Conservation (phyloP, 192 early-diverging fungal genomes). For the Linnemannia exigua region DNA sequence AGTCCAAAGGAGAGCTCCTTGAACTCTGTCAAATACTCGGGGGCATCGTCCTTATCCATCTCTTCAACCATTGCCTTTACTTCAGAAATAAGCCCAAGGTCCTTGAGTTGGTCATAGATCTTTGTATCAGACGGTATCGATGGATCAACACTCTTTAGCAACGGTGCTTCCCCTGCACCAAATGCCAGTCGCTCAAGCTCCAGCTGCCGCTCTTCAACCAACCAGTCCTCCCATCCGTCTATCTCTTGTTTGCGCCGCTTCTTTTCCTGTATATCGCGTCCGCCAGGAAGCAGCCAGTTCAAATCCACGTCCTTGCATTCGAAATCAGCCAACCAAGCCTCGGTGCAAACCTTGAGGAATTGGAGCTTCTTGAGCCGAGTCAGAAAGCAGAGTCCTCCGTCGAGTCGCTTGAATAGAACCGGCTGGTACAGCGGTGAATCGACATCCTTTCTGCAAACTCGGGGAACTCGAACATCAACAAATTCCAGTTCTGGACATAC, state of each 20-base stretch:
- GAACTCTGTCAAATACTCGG: not conserved
- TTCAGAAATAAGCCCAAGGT: not conserved
- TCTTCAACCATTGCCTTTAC: not conserved
- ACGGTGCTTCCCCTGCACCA: not conserved
- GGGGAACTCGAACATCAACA: not conserved
- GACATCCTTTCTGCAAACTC: not conserved
- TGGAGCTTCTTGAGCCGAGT: not conserved
- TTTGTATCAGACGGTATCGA: not conserved
- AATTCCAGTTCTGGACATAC: not conserved
- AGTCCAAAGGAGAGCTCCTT: not conserved
- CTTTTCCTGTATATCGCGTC: not conserved
- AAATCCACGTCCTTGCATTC: not conserved
- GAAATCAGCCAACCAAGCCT: not conserved
- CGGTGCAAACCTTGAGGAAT: not conserved
- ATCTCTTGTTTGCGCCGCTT: not conserved
- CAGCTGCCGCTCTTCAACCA: not conserved
- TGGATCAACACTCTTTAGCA: not conserved
- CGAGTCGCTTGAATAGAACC: not conserved
- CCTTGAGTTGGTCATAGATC: not conserved
- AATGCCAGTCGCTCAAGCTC: not conserved
- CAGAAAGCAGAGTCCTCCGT: not conserved
- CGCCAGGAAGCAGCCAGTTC: not conserved
- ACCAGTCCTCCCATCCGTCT: not conserved
- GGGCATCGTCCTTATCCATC: not conserved
- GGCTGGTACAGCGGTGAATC: not conserved